Evolutionary conservation across 192 early-diverging fungal genomes (phyloP), one percentile per base, ranked within the genome.

Genomic region (Phycomyces nitens): DNA sequence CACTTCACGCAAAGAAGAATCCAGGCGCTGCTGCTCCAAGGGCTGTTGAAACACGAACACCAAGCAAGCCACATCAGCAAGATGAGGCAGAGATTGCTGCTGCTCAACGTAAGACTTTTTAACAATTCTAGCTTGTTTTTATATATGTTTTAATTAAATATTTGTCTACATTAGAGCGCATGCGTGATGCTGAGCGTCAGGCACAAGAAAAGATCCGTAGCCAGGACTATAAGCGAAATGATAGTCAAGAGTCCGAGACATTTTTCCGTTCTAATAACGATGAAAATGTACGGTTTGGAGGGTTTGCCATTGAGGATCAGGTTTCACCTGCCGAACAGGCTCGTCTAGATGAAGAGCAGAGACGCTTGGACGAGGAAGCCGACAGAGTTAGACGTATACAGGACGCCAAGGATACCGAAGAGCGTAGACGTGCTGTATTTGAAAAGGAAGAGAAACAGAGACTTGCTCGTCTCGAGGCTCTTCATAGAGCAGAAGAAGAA

Each of bases 151-250:
- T 20, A 18, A 56, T 38, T 0, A 24, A 26, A 54, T 38, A 18
- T 60, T 0, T 41, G 27, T 7, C 8, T 22, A 10, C 49, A 41
- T 62, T 39, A 70, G 75, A 73, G 14, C 71, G 75, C 22, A 70
- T 77, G 23, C 74, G 65, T 38, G 65, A 66, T 42, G 69, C 65
- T 39, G 69, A 76, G 40, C 61, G 44, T 24, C 27, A 20, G n/a
- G 74, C 74, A 15, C 74, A 76, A 64, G 65, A 63, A 11, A 61
- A 68, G 49, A 53, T 81, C 20, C 71, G 77, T 41, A 70, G 74
- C 23, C 66, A 74, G 21, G 66, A 73, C 29, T 29, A 63, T 12
- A 56, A 63, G 22, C 72, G 75, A 18, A 57, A 64, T 44, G 64
- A 53, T 16, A 11, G 4, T 74, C 71, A 65, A 53, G 59, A 60